Evolutionary conservation across 495 filamentous ascomycete genomes (phyloP), one percentile per base, ranked within the genome.

Genomic region (Daldinia loculata): DNA sequence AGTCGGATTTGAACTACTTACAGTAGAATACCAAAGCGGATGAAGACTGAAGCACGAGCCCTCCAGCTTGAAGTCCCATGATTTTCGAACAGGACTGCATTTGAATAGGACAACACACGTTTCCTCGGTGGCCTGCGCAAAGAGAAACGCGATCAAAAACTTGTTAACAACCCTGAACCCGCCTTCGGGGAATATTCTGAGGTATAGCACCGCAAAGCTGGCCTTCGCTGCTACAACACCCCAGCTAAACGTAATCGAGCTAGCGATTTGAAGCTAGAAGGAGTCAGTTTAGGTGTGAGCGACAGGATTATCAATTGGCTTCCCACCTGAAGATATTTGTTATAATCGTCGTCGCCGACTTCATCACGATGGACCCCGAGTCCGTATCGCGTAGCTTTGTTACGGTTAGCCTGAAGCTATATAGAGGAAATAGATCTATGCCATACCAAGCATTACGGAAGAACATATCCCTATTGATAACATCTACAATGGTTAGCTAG

Each of bases 1-100:
- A 36, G 24, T 48, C n/a, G 15, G 34, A 32, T 19, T 34, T 17
- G 5, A 4, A 38, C 29, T 3, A 66, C 71, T 76, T 56, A 76
- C 74, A 6, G 74, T 67, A n/a, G 26, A 36, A 55, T 76, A 76
- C 63, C 64, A 76, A 22, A 76, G 57, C 26, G 74, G 74, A 26
- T 69, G 71, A 8, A 76, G 51, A 34, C 69, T 67, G 7, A 74
- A 27, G 34, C 74, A 76, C 15, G 59, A 50, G 15, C 74, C 71
- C 12, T 76, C 64, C 39, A 69, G 9, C 14, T 29, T 38, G 39
- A 64, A 68, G n/a, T 69, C 58, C 74, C 74, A 76, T 34, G 74
- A 48, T 63, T 68, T 76, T 24, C 3, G 17, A 5, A 76, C 8
- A 11, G 74, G 74, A 0, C 22, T 34, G 30, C 67, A 76, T 26